Evolutionary conservation across 352 stramenopile species (phyloP), one percentile per base, ranked within the genome.

Genomic region (Globisporangium acanthophoron): DNA sequence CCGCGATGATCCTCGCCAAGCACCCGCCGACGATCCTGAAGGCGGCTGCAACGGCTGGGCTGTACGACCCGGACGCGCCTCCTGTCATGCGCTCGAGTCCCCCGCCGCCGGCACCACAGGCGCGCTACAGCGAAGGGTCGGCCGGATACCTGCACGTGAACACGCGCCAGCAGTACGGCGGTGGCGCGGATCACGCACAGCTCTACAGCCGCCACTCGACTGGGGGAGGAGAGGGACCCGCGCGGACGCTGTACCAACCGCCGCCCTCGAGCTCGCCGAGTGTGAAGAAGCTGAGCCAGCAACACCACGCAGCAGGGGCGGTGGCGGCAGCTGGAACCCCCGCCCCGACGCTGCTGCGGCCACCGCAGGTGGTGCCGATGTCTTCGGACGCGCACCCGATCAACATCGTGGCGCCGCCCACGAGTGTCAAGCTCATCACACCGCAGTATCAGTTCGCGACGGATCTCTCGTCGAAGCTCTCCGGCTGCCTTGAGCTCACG

Each of bases 381-480:
- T 21, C 49, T 3, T 56, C 47, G 16, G 29, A 27, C 1, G 39
- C 47, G 2, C 57, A 58, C 49, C 21, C 37, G 43, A 66, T 40
- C 24, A 56, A n/a, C 21, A 54, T 67, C 16, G 20, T 45, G 4
- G 20, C 68, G 1, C 79, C 79, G 5, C 35, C 51, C 6, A 58
- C 66, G 8, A 65, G 66, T 53, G 73, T 83, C 16, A 90, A 90
- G 62, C 68, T 90, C 51, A 78, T 90, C 50, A 80, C 59, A 0
- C 24, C 70, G 18, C 74, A 74, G 54, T 77, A 85, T 59, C 71
- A 81, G 41, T 87, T 91, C 56, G 73, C 81, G 0, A 84, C 74
- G 1, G 81, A 91, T 54, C 67, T 91, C 44, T 69, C 71, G 3
- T 56, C 68, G 13, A 80, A 73, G 46, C 66, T 91, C 29, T 64